Evolutionary conservation across 495 filamentous ascomycete species (phyloP), one percentile per base, ranked within the genome.

Genomic region (Aspergillus sparsus): DNA sequence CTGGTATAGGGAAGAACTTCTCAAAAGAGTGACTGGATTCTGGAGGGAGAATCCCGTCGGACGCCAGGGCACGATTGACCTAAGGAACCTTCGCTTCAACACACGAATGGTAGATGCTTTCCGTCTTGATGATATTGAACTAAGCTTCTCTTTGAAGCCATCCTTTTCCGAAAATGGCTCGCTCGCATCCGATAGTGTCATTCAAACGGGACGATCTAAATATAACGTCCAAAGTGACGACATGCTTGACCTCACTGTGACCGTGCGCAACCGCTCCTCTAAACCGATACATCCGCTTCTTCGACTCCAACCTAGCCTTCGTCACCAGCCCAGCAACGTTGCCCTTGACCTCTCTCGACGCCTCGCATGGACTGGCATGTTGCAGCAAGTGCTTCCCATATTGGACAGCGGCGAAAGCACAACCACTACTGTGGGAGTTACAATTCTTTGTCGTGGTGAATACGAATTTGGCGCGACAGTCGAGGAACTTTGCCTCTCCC

Each of bases 1-100:
- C 72, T 97, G 93, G 93, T 97, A 91, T 74, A 83, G 93, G 7
- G 89, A 95, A 67, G 88, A 87, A 67, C 80, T 97, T 2, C 80
- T 97, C 9, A 88, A 89, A 59, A 78, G 80, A 18, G 70, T 96
- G 3, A 75, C 74, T 5, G 93, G 86, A 3, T 80, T 77, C 2
- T 97, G 93, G 93, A 82, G 77, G 35, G 88, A 91, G 31, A 61
- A 80, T 18, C 73, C 78, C 1, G 82, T 82, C 0, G 71, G 76
- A 1, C 78, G 90, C 42, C 73, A 77, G 42, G 93, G 93, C 5
- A 80, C 79, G 1, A 82, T 96, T 54, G 90, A 96, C 62, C 75
- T 97, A 1, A 84, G 92, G 21, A 78, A 74, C 47, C 80, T 96
- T 53, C 82, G 90, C 12, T 76, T 97, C 12, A 88, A 80, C 52